Evolutionary conservation across 805 yeast genomes (phyloP).

Genomic region (Teunomyces lycoperdinae): DNA sequence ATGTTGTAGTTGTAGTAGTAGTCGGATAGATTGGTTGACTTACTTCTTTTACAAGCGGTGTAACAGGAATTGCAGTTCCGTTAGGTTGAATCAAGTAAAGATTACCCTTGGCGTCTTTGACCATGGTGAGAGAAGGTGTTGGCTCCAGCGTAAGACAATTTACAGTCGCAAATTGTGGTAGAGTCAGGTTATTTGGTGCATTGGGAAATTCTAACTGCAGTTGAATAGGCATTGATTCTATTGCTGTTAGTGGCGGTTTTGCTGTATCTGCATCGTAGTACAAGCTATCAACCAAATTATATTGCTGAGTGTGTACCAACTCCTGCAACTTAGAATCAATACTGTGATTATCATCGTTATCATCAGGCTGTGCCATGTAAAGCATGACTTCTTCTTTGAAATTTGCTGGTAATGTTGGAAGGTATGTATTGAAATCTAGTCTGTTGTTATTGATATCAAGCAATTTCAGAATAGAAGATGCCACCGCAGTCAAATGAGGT

Average conservation of each 20-base stretch:
- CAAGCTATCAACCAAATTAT: slow-evolving; percentile 11
- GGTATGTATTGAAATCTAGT: not conserved
- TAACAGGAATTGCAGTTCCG: slow-evolving; percentile 8
- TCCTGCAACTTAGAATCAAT: slow-evolving; percentile 13
- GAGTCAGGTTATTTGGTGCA: not conserved
- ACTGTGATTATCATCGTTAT: not conserved
- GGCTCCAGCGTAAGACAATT: not conserved
- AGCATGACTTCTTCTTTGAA: not conserved
- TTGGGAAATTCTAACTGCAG: too few relatives aligned
- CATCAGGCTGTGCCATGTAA: not conserved
- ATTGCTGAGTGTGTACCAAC: slow-evolving; percentile 15
- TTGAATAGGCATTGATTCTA: not conserved
- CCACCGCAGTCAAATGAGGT: slow-evolving; percentile 14
- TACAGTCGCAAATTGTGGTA: not conserved
- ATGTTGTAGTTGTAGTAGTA: not conserved
- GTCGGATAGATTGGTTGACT: not conserved
- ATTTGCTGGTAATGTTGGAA: not conserved
- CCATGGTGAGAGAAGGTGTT: not conserved
- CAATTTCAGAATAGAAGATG: not conserved
- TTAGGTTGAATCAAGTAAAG: slow-evolving; percentile 11
- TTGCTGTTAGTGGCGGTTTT: not conserved
- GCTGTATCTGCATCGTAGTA: slow-evolving; percentile 1
- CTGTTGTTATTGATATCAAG: not conserved
- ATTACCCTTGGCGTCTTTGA: slow-evolving; percentile 9
- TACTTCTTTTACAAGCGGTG: not conserved